Percentiles rank a stretch among this genome's conserved stretches.
phyloP scores from a whole-genome alignment of 176 grass and related monocot genomes.

The Juncus inflexus region DNA sequence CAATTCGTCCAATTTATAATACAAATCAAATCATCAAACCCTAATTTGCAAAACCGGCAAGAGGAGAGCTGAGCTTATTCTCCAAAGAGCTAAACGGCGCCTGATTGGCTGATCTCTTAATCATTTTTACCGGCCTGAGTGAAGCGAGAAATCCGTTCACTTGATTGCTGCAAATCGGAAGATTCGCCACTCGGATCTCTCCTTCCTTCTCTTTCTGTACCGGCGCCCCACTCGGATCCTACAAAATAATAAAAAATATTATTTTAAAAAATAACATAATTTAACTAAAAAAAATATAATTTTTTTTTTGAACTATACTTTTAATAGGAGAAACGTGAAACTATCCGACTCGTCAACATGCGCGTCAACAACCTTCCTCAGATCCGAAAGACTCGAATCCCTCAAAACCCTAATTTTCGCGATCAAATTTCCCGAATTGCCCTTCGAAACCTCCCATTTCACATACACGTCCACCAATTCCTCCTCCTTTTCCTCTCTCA shows the following conservation, averaged over 20 bases:
- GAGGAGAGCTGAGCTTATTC: constrained; percentile 52
- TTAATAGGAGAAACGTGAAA: constrained; percentile 79
- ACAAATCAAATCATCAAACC: not conserved
- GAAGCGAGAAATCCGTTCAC: constrained; percentile 51
- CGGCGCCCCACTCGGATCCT: constrained; percentile 77
- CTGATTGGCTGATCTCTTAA: constrained; percentile 18
- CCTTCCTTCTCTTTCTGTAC: constrained; percentile 65
- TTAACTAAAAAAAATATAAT: too few species aligned
- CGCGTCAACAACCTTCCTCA: constrained; percentile 57
- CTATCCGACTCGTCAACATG: constrained; percentile 52
- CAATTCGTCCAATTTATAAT: constrained; percentile 2
- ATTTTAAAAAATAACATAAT: constrained; percentile 6
- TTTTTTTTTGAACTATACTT: constrained; percentile 51
- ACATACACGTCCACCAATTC: constrained; percentile 70
- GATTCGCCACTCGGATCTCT: constrained; percentile 41
- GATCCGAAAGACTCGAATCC: constrained; percentile 48
- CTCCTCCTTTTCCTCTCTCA: constrained; percentile 15
- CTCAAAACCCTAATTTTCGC: constrained; percentile 51
- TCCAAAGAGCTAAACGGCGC: constrained; percentile 67
- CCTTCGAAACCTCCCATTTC: constrained; percentile 75
- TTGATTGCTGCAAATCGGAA: constrained; percentile 70
- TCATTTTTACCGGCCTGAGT: constrained; percentile 51
- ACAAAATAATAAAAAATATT: constrained; percentile 10
- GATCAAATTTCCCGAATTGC: constrained; percentile 46
- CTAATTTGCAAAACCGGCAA: constrained; percentile 16